Evolutionary conservation across 2,329 filamentous ascomycete genomes (phyloP).

Genomic region (Ophiostoma sp.): DNA sequence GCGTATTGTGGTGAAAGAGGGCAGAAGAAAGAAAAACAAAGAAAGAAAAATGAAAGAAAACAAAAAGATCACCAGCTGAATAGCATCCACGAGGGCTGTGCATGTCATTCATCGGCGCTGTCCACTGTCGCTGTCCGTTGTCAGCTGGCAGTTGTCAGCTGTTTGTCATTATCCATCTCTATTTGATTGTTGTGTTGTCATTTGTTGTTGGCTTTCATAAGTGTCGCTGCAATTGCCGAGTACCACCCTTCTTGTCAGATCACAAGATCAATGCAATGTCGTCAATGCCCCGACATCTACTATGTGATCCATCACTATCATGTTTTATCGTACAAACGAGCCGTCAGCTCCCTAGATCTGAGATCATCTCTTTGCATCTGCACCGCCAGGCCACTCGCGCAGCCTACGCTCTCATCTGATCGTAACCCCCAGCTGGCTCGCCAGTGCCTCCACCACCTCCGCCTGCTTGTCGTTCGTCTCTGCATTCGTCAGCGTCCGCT

Average conservation of each 20-base stretch:
- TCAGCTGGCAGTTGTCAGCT: not conserved
- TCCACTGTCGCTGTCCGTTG: not conserved
- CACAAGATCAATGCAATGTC: too few species aligned
- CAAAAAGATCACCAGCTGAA: not conserved
- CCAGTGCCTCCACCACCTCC: slow-evolving; percentile 58
- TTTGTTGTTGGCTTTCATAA: too few species aligned
- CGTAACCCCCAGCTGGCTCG: slow-evolving; percentile 70
- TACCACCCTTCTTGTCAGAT: too few species aligned
- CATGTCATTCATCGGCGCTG: not conserved
- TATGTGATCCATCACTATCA: not conserved
- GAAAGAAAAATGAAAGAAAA: too few species aligned
- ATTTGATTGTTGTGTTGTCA: not conserved
- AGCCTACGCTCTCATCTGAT: slow-evolving; percentile 44
- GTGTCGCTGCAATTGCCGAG: too few species aligned
- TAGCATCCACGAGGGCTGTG: not conserved
- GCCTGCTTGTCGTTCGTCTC: slow-evolving; percentile 75
- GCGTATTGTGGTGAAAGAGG: too few species aligned
- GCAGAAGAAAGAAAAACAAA: too few species aligned
- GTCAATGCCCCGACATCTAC: too few species aligned
- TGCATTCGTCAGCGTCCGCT: slow-evolving; percentile 79
- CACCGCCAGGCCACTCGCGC: too few species aligned
- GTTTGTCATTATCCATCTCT: not conserved
- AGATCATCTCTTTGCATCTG: too few species aligned
- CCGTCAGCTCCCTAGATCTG: too few species aligned
- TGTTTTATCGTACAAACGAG: not conserved